A percentile compares a stretch with the other conserved stretches of the same genome.
Conservation (phyloP, 306 rosid species). For the Dalbergia cultrata region DNA sequence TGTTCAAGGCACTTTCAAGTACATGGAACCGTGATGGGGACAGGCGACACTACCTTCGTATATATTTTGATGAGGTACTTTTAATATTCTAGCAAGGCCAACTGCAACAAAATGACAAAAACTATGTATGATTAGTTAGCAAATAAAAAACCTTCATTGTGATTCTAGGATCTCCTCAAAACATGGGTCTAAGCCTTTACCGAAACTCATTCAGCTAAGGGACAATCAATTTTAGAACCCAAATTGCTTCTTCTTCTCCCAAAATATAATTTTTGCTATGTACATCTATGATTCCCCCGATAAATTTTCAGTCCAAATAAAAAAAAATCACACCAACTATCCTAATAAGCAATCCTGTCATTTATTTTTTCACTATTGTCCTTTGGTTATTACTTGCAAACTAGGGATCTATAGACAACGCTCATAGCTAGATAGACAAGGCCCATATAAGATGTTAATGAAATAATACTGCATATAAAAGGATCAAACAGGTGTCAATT, state of each 20-base stretch:
- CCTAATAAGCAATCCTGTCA: not conserved
- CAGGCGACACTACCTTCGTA: too few species aligned
- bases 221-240: slow-evolving; percentile 66
- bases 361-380: slow-evolving; percentile 4
- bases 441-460: slow-evolving; percentile 72
- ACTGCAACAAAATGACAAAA: not conserved
- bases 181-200: slow-evolving; percentile 69
- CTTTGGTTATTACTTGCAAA: slow-evolving; percentile 61
- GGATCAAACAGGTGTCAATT: slow-evolving; percentile 40
- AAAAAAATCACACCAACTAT: slow-evolving; percentile 16
- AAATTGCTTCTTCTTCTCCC: slow-evolving; percentile 81
- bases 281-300: slow-evolving; percentile 60
- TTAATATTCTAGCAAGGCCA: not conserved
- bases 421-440: slow-evolving; percentile 72
- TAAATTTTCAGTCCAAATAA: slow-evolving; percentile 36
- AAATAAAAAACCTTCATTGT: slow-evolving; percentile 69
- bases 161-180: slow-evolving; percentile 83
- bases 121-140: not conserved
- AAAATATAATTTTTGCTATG: slow-evolving; percentile 59
- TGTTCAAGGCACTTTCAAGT: too few species aligned
- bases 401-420: slow-evolving; percentile 74
- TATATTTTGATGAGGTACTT: too few species aligned
- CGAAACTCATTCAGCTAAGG: slow-evolving; percentile 79
- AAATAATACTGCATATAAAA: slow-evolving; percentile 65
- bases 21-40: too few species aligned